These are phyloP conservation scores for Ambrosiella beaveri DNA, from an alignment of 2,329 filamentous ascomycete genomes.

Conservation along the genomic window DNA sequence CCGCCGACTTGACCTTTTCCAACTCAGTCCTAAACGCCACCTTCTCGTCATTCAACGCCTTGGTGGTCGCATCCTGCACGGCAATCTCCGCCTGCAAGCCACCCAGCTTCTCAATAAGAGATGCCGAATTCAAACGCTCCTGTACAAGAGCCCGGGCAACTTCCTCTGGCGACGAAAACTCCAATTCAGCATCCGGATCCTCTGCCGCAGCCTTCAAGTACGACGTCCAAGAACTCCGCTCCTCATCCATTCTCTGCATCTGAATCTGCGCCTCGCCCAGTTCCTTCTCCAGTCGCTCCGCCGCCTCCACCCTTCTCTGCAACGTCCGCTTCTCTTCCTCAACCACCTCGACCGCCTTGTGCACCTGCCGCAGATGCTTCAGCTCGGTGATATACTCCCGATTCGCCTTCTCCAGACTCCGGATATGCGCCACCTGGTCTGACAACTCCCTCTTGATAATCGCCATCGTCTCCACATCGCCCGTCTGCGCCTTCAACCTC, in stretches of 20 bases:
- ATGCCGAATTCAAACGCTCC: conserved; percentile 63
- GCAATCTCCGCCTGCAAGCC: conserved; percentile 59
- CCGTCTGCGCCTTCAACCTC: conserved; percentile 67
- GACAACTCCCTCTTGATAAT: conserved; percentile 77
- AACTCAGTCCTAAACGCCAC: conserved; percentile 46
- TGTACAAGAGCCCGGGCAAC: conserved; percentile 71
- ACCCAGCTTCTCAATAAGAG: conserved; percentile 66
- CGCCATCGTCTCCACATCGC: conserved; percentile 68
- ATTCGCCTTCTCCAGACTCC: conserved; percentile 62
- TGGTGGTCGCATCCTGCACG: conserved; percentile 61
- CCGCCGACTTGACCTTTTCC: conserved; percentile 45
- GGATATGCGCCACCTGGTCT: conserved; percentile 84
- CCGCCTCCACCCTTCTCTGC: conserved; percentile 57
- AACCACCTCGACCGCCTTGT: conserved; percentile 80
- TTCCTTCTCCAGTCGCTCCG: conserved; percentile 58
- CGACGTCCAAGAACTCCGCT: conserved; percentile 69
- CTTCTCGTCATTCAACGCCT: conserved; percentile 53
- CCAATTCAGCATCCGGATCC: conserved; percentile 41
- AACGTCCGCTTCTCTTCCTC: conserved; percentile 86
- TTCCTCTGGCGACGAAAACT: conserved; percentile 77
- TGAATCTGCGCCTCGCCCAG: conserved; percentile 66
- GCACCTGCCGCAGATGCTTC: conserved; percentile 60
- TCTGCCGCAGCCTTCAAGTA: conserved; percentile 46
- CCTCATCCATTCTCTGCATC: conserved; percentile 73
- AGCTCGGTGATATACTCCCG: conserved; percentile 66